Conservation (phyloP, 75 land plant genomes). For the Sequoiadendron giganteum region DNA sequence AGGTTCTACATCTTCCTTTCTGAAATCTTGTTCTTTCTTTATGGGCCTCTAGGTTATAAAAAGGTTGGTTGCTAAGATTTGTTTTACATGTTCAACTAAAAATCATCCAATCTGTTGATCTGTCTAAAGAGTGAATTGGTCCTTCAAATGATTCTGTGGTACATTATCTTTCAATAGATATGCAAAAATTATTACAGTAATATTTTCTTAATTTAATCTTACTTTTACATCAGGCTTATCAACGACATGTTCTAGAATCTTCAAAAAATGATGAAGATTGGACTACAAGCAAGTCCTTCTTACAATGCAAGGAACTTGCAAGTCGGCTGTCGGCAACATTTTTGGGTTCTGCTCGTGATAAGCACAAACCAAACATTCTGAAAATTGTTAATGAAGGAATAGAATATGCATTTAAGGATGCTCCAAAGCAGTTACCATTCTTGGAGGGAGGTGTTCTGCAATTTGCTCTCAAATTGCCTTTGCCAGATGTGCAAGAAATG, state of each 20-base stretch:
- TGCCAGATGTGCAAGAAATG: slow-evolving; percentile 75
- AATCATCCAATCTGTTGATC: background rate
- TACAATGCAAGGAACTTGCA: slow-evolving; percentile 79
- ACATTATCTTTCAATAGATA: slow-evolving; percentile 9
- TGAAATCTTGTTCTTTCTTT: background rate
- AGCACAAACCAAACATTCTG: slow-evolving; percentile 66
- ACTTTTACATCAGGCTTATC: slow-evolving; percentile 50
- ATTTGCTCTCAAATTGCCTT: slow-evolving; percentile 77
- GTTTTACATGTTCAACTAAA: slow-evolving; percentile 1
- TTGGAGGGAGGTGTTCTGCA: slow-evolving; percentile 77
- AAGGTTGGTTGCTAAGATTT: background rate
- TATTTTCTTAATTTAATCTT: background rate
- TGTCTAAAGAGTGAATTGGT: background rate
- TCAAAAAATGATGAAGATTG: slow-evolving; percentile 44
- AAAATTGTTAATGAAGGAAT: slow-evolving; percentile 79
- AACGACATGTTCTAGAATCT: slow-evolving; percentile 39
- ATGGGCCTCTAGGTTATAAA: background rate
- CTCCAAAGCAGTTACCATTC: slow-evolving; percentile 78
- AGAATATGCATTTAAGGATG: slow-evolving; percentile 72
- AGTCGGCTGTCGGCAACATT: slow-evolving; percentile 73
- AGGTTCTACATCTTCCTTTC: slow-evolving; percentile 8
- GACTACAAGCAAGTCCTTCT: slow-evolving; percentile 43
- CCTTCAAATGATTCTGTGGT: background rate
- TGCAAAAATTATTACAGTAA: background rate
- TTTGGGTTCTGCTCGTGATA: slow-evolving; percentile 78